Base-by-base conservation (phyloP, 768 basidiomycete species). In the button mushroom (Agaricus bisporus) region DNA sequence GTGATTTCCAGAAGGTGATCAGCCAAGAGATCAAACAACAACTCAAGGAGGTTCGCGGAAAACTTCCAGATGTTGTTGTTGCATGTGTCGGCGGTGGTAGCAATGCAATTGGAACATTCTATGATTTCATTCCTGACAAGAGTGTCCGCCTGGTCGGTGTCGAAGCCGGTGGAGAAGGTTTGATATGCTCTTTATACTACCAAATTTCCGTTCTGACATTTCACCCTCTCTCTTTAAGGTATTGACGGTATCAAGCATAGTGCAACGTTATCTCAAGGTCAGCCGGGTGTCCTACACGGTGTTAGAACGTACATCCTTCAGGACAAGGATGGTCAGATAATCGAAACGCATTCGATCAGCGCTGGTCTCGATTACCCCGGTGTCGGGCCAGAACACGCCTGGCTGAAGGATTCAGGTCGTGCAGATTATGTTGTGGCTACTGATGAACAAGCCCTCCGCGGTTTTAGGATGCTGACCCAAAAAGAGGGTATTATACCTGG, bases 51-150 rank as follows among this genome's bases (percentile, higher is more conserved):
- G 71, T 68, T 41, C 77, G 76, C 42, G 88, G 90, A 18, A 97
- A 95, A 68, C 81, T 98, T 4, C 97, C 95, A 7, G 94, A 98
- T 60, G 90, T 82, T 4, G 82, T 99, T 41, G 88, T 98, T 5
- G 97, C 97, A 22, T 99, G 97, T 67, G 97, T 98, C 41, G 97
- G 97, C 25, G 97, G 97, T 45, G 97, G 97, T 10, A 91, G 87
- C 66, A 98, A 99, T 66, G 93, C 97, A 14, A 99, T 99, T 59
- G 97, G 95, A 26, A 86, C 95, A 10, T 99, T 99, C 80, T 91
- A 91, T 68, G 91, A 98, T 61, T 99, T 98, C 70, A 95, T 98
- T 66, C 73, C 76, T 7, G 92, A 98, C 65, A 86, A 90, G 68
- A 74, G 67, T 42, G 95, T 98, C 20, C 79, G 87, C 36, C 72